Conservation (phyloP, 352 stramenopile genomes). For the Phytophthora hybrid region DNA sequence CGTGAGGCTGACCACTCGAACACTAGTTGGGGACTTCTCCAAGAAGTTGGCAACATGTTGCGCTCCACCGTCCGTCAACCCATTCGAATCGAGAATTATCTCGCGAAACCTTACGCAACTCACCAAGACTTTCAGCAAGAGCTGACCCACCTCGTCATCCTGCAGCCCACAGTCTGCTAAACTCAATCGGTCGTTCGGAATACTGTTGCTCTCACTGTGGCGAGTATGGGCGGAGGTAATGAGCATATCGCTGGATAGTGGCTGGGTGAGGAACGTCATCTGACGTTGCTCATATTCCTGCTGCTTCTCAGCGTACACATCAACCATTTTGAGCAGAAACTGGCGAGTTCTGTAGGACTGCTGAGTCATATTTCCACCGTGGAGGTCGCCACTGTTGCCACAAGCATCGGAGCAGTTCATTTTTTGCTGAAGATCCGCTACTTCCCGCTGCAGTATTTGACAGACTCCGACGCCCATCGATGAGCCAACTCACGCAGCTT, state of each 20-base stretch:
- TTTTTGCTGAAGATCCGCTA: conserved; percentile 44
- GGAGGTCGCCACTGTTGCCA: not conserved
- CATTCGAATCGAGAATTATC: conserved; percentile 49
- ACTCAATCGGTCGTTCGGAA: conserved; percentile 17
- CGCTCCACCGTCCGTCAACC: conserved; percentile 49
- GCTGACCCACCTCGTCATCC: conserved; percentile 49
- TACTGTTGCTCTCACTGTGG: not conserved
- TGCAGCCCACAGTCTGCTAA: conserved; percentile 44
- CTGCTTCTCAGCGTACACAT: conserved; percentile 45
- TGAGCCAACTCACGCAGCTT: conserved; percentile 50
- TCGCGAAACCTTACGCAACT: conserved; percentile 41
- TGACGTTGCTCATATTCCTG: conserved; percentile 34
- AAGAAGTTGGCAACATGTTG: conserved; percentile 54
- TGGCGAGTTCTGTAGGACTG: conserved; percentile 24
- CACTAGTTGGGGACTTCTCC: conserved; percentile 32
- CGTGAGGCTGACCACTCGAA: conserved; percentile 44
- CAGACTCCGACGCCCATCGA: conserved; percentile 45
- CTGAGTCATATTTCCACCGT: not conserved
- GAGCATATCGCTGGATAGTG: conserved; percentile 50
- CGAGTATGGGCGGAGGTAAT: conserved; percentile 26
- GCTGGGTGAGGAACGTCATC: conserved; percentile 63
- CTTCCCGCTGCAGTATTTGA: conserved; percentile 50
- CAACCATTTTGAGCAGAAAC: conserved; percentile 57
- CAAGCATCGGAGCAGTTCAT: conserved; percentile 13
- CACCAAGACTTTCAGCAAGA: conserved; percentile 56